A percentile compares a stretch with the other conserved stretches of the same genome.
These are phyloP conservation scores for Xylaria sp. DNA, from an alignment of 2,329 filamentous ascomycete species.

Conservation along the genomic window DNA sequence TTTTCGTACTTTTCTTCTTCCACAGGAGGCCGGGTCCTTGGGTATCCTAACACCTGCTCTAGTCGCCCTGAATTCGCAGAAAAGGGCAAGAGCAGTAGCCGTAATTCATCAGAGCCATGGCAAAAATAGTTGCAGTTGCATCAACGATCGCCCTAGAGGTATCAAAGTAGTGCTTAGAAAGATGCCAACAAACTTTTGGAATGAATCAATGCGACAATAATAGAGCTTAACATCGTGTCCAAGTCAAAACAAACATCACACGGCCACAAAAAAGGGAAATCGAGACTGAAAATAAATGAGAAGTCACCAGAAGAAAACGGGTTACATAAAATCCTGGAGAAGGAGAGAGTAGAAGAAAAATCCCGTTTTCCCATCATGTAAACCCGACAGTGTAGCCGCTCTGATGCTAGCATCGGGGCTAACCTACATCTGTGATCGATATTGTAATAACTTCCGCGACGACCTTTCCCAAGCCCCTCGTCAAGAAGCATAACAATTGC, in stretches of 20 bases:
- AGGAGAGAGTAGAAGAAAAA: constrained; percentile 36
- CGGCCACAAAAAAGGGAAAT: constrained; percentile 37
- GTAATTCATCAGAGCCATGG: constrained; percentile 39
- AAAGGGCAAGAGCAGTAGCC: constrained; percentile 26
- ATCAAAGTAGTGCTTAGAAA: constrained; percentile 42
- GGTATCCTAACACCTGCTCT: constrained; percentile 23
- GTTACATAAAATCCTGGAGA: constrained; percentile 33
- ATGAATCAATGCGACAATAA: constrained; percentile 34
- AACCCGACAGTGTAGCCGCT: constrained; percentile 9
- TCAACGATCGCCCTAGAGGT: constrained; percentile 43
- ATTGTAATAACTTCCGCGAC: constrained; percentile 20
- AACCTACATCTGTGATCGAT: constrained; percentile 22
- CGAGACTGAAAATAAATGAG: constrained; percentile 35
- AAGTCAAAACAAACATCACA: constrained; percentile 36
- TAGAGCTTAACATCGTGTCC: constrained; percentile 29
- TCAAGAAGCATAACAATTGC: constrained; percentile 23
- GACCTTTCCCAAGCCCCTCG: constrained; percentile 24
- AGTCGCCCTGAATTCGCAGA: constrained; percentile 11
- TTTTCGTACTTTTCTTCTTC: constrained; percentile 13
- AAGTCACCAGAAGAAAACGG: constrained; percentile 36
- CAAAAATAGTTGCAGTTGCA: constrained; percentile 37
- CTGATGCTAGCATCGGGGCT: constrained; percentile 21
- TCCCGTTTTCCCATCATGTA: constrained; percentile 24
- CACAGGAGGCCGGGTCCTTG: constrained; percentile 22
- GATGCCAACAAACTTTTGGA: constrained; percentile 41